phyloP scores from a whole-genome alignment of 148 eudicot genomes.

The Fagopyrum homotropicum region DNA sequence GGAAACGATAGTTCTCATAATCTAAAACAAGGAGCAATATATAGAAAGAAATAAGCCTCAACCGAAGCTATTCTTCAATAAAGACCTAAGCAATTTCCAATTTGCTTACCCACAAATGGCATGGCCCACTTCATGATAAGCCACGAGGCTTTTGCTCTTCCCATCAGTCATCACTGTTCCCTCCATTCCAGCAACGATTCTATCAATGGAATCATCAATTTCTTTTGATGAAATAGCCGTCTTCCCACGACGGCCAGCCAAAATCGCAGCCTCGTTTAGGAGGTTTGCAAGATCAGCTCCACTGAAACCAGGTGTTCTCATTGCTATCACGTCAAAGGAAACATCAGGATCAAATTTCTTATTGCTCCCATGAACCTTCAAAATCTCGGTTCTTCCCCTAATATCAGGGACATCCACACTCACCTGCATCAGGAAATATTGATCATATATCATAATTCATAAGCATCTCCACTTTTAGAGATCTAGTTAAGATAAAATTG shows the following conservation, averaged over 20 bases:
- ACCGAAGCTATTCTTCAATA: too few species aligned
- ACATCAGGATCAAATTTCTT: slow-evolving; percentile 86
- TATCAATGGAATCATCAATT: slow-evolving; percentile 93
- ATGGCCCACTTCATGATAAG: slow-evolving; percentile 99
- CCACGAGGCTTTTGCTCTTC: slow-evolving; percentile 98
- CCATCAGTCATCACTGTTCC: slow-evolving; percentile 98
- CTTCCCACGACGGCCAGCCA: slow-evolving; percentile 95
- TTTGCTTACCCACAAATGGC: slow-evolving; percentile 92
- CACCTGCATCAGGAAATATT: slow-evolving; percentile 47
- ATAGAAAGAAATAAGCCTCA: too few species aligned
- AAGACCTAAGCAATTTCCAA: neutral
- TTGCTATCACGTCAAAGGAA: slow-evolving; percentile 91
- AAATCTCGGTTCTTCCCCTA: slow-evolving; percentile 88
- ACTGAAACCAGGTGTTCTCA: slow-evolving; percentile 99
- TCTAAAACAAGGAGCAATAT: too few species aligned
- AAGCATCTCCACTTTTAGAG: slow-evolving; percentile 4
- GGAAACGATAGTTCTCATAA: neutral
- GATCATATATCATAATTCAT: neutral
- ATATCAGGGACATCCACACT: slow-evolving; percentile 93
- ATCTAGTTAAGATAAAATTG: neutral
- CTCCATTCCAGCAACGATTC: slow-evolving; percentile 99
- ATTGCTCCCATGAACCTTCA: slow-evolving; percentile 90
- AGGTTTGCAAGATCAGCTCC: slow-evolving; percentile 99
- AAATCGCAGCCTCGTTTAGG: slow-evolving; percentile 92
- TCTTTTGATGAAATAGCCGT: slow-evolving; percentile 88